Base-by-base conservation (phyloP, 495 filamentous ascomycete genomes). In the Daldinia concentrica region DNA sequence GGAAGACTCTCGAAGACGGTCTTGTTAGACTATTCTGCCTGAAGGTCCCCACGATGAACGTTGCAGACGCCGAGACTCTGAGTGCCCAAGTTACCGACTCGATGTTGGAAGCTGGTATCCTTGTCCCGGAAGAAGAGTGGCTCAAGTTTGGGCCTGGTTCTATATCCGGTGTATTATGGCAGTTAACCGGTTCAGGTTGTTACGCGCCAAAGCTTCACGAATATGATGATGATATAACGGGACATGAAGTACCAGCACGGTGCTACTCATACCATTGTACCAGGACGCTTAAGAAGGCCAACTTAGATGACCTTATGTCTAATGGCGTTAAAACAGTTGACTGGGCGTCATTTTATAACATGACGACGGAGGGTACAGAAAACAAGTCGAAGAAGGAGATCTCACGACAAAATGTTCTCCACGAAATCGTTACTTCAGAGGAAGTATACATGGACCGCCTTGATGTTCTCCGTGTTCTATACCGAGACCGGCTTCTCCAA, bases 41-140 rank as follows among this genome's bases (percentile, higher is more conserved):
- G 80, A 97, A 97, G 79, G 94, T 99, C 2, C 94, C 96, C 1
- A 99, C 95, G 0, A 98, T 99, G 95, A 98, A 99, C 74, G 94
- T 93, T 51, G 94, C 95, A 2, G 95, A 98, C 84, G 96, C 96
- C 1, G 95, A 99, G 76, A 90, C 90, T 6, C 83, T 99, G 22
- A 91, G 92, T 52, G 86, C 89, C 50, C 89, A 87, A 56, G 92
- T 97, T 1, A 92, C 97, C 1, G 83, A 87, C 39, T 88, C 90
- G 36, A 97, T 99, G 93, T 85, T 93, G 59, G 82, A 86, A 2
- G 89, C 90, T 48, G 93, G 90, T 24, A 91, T 91, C 12, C 79
- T 99, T 41, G 83, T 97, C 8, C 90, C 91, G 22, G 95, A 97
- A 30, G 95, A 99, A 77, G 95, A 99, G 82, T 99, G 95, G 95